Evolutionary conservation across 495 filamentous ascomycete species (phyloP), one percentile per base, ranked within the genome.

Genomic region (Venustampulla echinocandica): DNA sequence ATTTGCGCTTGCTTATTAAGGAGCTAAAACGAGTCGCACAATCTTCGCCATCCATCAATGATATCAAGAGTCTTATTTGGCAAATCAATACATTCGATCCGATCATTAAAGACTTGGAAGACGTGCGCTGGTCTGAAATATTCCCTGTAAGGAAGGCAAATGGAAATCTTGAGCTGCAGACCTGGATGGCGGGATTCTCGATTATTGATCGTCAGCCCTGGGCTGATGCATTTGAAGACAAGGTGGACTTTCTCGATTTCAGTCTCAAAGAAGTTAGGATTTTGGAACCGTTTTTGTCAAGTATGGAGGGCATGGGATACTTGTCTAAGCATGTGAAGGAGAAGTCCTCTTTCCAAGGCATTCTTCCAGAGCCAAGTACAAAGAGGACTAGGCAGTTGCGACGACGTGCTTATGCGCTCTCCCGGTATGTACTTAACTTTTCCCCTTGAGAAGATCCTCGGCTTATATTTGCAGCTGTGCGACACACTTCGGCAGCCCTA

Each of bases 11-110:
- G 56, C 54, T 65, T 15, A 51, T 61, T 42, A 57, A 62, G 24
- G 60, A 69, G 42, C 52, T 70, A 10, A n/a, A n/a, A n/a, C 46
- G 53, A 34, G 36, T 52, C 21, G 40, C 46, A 39, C 25, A 19
- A 13, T 47, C 42, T 0, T 44, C 42, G 25, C n/a, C n/a, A n/a
- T n/a, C n/a, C n/a, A n/a, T n/a, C n/a, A n/a, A n/a, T n/a, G n/a
- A n/a, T n/a, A n/a, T n/a, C n/a, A 70, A 67, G 52, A 42, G 60
- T 11, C 52, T 55, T n/a, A 52, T 70, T 13, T 61, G 53, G 62
- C 46, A 49, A 3, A 46, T 70, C 11, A 70, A 43, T 23, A 14
- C 21, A 10, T 21, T 49, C 13, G 20, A 20, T 6, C 48, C 48
- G n/a, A 18, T 33, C 45, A 3, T 22, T 9, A 1, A 33, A 15